Evolutionary conservation across 768 basidiomycete species (phyloP).

Genomic region (Tulasnella sp.): DNA sequence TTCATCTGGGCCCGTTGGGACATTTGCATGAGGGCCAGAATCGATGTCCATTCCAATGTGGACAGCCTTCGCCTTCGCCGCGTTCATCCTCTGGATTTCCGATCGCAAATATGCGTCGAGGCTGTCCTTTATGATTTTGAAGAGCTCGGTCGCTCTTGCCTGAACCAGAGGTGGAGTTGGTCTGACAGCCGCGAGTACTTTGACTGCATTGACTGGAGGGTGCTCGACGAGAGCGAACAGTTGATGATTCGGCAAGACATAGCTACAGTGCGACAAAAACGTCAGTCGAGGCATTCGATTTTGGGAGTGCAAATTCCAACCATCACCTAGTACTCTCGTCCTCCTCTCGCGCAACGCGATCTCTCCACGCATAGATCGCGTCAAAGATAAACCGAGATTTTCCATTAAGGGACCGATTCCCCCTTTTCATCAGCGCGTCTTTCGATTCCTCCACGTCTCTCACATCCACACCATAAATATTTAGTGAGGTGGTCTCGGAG

Average conservation of each 20-base stretch:
- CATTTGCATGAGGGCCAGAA: background rate
- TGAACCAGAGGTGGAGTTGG: slow-evolving; percentile 55
- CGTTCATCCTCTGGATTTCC: slow-evolving; percentile 8
- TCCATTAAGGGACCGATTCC: slow-evolving; percentile 52
- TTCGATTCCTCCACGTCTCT: slow-evolving; percentile 44
- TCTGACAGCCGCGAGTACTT: slow-evolving; percentile 48
- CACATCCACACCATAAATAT: slow-evolving; percentile 57
- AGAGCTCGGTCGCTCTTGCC: slow-evolving; percentile 50
- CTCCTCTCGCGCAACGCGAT: slow-evolving; percentile 62
- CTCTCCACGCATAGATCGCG: slow-evolving; percentile 74
- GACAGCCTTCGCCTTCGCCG: slow-evolving; percentile 22
- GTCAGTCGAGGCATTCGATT: background rate
- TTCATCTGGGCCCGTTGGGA: background rate
- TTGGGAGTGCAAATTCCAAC: background rate
- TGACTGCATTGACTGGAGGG: slow-evolving; percentile 54
- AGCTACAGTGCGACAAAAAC: slow-evolving; percentile 34
- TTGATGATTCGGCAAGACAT: slow-evolving; percentile 64
- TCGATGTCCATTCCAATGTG: slow-evolving; percentile 16
- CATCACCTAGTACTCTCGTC: slow-evolving; percentile 76
- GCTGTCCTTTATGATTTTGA: slow-evolving; percentile 48
- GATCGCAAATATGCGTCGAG: slow-evolving; percentile 26
- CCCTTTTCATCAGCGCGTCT: slow-evolving; percentile 65
- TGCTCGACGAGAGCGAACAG: slow-evolving; percentile 65
- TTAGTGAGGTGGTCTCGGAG: slow-evolving; percentile 69
- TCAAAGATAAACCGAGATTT: slow-evolving; percentile 56